Conservation (phyloP, 208 protist genomes). For the Leishmania arabica region DNA sequence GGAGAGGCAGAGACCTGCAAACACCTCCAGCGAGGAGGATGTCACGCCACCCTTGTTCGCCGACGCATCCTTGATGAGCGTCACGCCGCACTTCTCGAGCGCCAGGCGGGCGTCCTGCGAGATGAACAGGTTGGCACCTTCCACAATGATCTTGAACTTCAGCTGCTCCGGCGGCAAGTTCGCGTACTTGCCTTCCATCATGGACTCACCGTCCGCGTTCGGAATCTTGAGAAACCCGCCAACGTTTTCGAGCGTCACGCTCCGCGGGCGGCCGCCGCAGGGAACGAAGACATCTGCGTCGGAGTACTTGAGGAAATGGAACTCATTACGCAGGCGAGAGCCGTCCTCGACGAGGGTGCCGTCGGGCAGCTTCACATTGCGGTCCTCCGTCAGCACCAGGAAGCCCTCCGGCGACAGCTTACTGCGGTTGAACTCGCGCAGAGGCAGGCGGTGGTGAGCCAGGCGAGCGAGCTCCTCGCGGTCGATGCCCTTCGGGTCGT, state of each 20-base stretch:
- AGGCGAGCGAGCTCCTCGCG: constrained; percentile 87
- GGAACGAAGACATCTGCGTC: constrained; percentile 95
- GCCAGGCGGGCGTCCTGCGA: constrained; percentile 94
- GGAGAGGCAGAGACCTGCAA: constrained; percentile 92
- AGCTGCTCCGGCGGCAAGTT: constrained; percentile 50
- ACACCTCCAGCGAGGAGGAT: constrained; percentile 96
- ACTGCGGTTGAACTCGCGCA: constrained; percentile 84
- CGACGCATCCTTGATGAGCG: constrained; percentile 92
- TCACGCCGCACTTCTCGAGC: constrained; percentile 86
- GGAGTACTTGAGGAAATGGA: constrained; percentile 90
- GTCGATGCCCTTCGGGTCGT: constrained; percentile 93
- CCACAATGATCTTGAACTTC: constrained; percentile 95
- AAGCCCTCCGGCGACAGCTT: constrained; percentile 91
- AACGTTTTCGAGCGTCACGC: constrained; percentile 94
- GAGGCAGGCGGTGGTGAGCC: constrained; percentile 72
- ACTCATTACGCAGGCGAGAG: constrained; percentile 91
- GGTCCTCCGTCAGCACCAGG: constrained; percentile 90
- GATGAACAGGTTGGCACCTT: constrained; percentile 98
- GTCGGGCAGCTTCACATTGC: constrained; percentile 88
- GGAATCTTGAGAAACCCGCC: constrained; percentile 74
- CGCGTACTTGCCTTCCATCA: constrained; percentile 64
- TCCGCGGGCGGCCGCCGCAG: constrained; percentile 95
- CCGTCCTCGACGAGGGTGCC: constrained; percentile 75
- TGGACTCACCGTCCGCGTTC: constrained; percentile 63
- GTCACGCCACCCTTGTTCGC: constrained; percentile 98